A percentile compares a stretch with the other conserved stretches of the same genome.
These are phyloP conservation scores for Dovyalis caffra DNA, from an alignment of 345 rosid species.

Conservation along the genomic window DNA sequence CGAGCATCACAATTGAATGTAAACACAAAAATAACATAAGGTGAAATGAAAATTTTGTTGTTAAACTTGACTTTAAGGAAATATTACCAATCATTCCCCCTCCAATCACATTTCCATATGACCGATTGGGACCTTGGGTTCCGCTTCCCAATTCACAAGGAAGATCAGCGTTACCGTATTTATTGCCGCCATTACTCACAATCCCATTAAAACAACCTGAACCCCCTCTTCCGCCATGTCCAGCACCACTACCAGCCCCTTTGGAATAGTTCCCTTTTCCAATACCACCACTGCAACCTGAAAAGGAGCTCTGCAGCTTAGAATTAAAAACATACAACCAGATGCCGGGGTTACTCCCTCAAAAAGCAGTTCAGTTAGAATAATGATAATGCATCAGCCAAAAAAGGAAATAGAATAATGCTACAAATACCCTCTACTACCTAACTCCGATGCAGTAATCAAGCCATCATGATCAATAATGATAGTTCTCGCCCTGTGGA, in stretches of 20 bases:
- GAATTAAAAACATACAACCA: conserved; percentile 14
- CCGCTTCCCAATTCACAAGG: conserved; percentile 99
- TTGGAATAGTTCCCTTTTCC: conserved; percentile 81
- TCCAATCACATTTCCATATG: conserved; percentile 65
- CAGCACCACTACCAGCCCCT: conserved; percentile 98
- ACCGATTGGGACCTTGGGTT: conserved; percentile 71
- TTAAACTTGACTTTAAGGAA: conserved; percentile 6
- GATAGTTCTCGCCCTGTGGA: conserved; percentile 87
- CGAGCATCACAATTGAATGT: neutral
- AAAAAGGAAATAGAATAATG: conserved; percentile 16
- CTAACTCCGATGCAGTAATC: conserved; percentile 84
- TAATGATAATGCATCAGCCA: conserved; percentile 7
- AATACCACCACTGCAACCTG: conserved; percentile 89
- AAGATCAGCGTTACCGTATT: conserved; percentile 82
- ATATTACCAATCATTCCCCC: conserved; percentile 93
- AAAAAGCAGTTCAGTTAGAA: conserved; percentile 21
- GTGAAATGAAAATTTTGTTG: neutral
- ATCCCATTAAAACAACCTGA: conserved; percentile 85
- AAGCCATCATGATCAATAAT: conserved; percentile 62
- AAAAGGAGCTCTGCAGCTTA: conserved; percentile 15
- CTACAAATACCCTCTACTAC: conserved; percentile 36
- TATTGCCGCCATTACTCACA: conserved; percentile 70
- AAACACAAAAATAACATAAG: conserved; percentile 9
- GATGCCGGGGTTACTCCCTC: neutral
- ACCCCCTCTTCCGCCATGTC: conserved; percentile 97